Percentiles rank a stretch among this genome's conserved stretches.
Evolutionary conservation across 192 early-diverging fungal genomes (phyloP).

Genomic region (Globomyces pollinis-pini): DNA sequence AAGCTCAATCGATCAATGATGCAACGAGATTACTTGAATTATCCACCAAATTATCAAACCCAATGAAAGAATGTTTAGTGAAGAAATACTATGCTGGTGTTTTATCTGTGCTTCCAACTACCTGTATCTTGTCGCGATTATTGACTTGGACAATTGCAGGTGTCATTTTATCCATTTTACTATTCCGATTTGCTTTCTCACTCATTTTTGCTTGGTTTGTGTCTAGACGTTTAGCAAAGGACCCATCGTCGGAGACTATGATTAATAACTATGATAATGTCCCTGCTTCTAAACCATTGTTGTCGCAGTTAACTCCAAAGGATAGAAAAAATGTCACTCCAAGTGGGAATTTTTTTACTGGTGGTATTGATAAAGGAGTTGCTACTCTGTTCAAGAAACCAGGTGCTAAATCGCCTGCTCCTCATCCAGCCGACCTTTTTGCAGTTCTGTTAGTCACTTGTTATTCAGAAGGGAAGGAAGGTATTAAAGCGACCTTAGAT

Average conservation of each 20-base stretch:
- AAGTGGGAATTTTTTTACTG: background rate
- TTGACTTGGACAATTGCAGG: constrained; percentile 6
- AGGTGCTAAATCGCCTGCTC: background rate
- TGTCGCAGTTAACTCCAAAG: constrained; percentile 23
- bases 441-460: constrained; percentile 70
- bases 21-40: constrained; percentile 29
- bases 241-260: constrained; percentile 14
- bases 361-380: background rate
- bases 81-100: constrained; percentile 12
- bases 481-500: constrained; percentile 70
- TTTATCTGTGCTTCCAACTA: constrained; percentile 5
- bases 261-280: constrained; percentile 79
- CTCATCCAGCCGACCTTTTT: constrained; percentile 35
- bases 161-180: constrained; percentile 21
- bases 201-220: constrained; percentile 21
- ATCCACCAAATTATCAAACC: background rate
- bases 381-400: background rate
- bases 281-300: background rate
- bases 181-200: constrained; percentile 23
- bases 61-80: constrained; percentile 22
- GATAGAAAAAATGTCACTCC: constrained; percentile 47
- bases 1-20: constrained; percentile 57
- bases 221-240: background rate
- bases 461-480: constrained; percentile 78
- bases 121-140: constrained; percentile 15